Base-by-base conservation (phyloP, 208 protist genomes). In the Crithidia brevicula region DNA sequence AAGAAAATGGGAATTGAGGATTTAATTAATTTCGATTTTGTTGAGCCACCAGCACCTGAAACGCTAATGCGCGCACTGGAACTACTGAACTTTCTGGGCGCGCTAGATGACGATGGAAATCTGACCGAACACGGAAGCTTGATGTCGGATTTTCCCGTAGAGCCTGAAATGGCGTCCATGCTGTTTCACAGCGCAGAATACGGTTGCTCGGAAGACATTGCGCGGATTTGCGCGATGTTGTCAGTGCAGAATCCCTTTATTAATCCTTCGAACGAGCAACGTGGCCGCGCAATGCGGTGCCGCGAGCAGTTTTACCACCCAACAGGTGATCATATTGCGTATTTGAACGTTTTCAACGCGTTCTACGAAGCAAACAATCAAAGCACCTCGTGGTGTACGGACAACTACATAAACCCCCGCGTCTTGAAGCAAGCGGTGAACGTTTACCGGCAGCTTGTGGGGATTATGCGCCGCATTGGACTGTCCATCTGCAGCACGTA, bases 1-100 rank as follows among this genome's bases (percentile, higher is more conserved):
- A 99, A 99, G 52, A 98, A 97, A 36, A 97, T 99, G 92, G 98
- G 98, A 13, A 98, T 99, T 56, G 97, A 99, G 49, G 97, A 99
- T 73, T 72, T 99, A 45, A 81, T 99, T 8, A 78, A 95, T 52
- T 99, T 99, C 78, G 97, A 99, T 58, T 99, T 99, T 81, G 98
- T 99, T 67, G 98, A 99, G 67, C 93, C 97, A n/a, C 98, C 98
- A 18, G 94, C 98, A 31, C 93, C 79, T 0, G 92, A 98, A 67
- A 98, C 97, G 6, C 71, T 99, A 13, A 92, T 99, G 70, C 78
- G 86, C 16, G 98, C 98, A 3, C 81, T 99, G 68, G 94, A 99
- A 65, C 45, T 93, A 80, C 94, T 95, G 31, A 98, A 99, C 60
- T 96, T 91, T 15, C 75, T 99, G 9, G 97, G 93, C 18, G 98